Base-by-base conservation (phyloP, 352 stramenopile genomes). In the Phytophthora megakarya region DNA sequence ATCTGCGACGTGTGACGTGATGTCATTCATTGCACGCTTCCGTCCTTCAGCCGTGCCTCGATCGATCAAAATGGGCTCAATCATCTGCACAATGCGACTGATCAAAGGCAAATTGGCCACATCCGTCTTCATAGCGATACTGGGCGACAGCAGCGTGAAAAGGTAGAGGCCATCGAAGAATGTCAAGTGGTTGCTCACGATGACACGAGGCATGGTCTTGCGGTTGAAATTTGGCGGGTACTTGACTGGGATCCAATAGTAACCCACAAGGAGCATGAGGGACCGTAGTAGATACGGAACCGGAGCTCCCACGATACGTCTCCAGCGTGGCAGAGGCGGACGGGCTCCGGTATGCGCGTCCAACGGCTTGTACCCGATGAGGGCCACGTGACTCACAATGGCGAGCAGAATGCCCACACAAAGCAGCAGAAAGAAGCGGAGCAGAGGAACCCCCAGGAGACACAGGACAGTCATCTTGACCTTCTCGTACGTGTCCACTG, bases 51-150 rank as follows among this genome's bases (percentile, higher is more conserved):
- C 44, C 1, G 78, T 76, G 22, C 71, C 76, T 55, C 82, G 70
- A 47, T 91, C 78, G 50, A 91, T 88, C 19, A 89, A 51, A 58
- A 91, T 83, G 11, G 82, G 82, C 54, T 89, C 62, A 40, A 79
- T 81, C 55, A 84, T 78, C 53, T 81, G 74, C 38, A 92, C 73
- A 23, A 89, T 69, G 21, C 72, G 71, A 39, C 82, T 76, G 51
- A 89, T 42, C 38, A 92, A 70, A 18, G 82, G 82, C 39, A 87
- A 67, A 33, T 75, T 65, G 15, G 53, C 78, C 33, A 92, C 66
- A 25, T 92, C 82, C 35, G 78, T 81, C 65, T 89, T 89, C 76
- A 92, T 89, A 37, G 82, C 82, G 61, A 92, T 87, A 50, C 78
- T 89, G 23, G 80, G 66, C n/a, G 63, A 66, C 6, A 88, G 40